phyloP scores from a whole-genome alignment of 495 filamentous ascomycete species.

The Amorphotheca resinae region DNA sequence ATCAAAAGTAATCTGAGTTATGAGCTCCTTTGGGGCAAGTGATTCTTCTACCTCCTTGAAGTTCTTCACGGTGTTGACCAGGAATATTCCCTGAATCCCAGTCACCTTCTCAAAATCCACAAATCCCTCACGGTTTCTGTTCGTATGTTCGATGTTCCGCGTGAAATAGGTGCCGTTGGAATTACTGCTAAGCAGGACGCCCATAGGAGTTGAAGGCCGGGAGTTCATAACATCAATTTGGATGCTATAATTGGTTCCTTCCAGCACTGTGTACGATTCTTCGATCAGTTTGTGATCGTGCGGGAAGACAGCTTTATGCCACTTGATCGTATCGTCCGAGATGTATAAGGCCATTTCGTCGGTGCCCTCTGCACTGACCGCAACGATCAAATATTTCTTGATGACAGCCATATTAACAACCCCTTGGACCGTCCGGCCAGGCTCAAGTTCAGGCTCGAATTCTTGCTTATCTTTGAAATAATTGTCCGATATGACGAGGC shows the following conservation, averaged over 20 bases:
- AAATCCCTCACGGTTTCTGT: conserved; percentile 52
- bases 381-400: conserved; percentile 75
- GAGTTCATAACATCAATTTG: conserved; percentile 85
- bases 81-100: conserved; percentile 77
- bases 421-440: conserved; percentile 56
- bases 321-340: conserved; percentile 65
- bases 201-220: conserved; percentile 51
- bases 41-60: conserved; percentile 56
- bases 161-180: conserved; percentile 94
- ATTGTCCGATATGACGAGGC: conserved; percentile 65
- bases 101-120: conserved; percentile 93
- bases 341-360: conserved; percentile 79
- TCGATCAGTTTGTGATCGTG: conserved; percentile 64
- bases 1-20: conserved; percentile 80
- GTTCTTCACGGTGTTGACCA: conserved; percentile 85
- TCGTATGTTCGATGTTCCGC: conserved; percentile 80
- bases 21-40: conserved; percentile 44
- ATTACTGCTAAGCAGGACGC: conserved; percentile 82
- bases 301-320: conserved; percentile 87
- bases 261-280: conserved; percentile 83
- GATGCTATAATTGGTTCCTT: conserved; percentile 93
- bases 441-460: conserved; percentile 63
- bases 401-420: conserved; percentile 66
- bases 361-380: conserved; percentile 63
- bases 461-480: conserved; percentile 51